These are phyloP conservation scores for Aechmea fasciata DNA, from an alignment of 176 grass and related monocot genomes.

Conservation along the genomic window DNA sequence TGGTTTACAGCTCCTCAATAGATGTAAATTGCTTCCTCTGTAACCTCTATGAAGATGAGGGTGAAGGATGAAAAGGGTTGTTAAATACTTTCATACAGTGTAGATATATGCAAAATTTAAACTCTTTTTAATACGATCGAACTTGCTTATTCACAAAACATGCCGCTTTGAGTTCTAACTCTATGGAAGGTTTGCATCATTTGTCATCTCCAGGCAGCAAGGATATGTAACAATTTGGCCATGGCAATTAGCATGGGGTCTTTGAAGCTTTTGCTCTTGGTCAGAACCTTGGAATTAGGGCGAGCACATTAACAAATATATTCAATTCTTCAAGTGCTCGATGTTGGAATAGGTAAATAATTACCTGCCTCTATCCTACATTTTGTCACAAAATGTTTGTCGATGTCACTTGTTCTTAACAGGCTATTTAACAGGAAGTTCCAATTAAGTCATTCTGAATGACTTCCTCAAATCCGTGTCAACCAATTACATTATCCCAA, in stretches of 20 bases:
- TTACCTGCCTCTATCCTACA: constrained; percentile 11
- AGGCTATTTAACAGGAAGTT: not conserved
- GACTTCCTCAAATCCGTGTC: no score
- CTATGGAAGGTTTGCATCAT: not conserved
- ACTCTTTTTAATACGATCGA: not conserved
- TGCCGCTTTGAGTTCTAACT: not conserved
- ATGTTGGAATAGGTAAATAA: constrained; percentile 84
- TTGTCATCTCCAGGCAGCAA: constrained; percentile 58
- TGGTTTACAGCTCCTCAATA: no score
- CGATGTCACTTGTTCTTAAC: not conserved
- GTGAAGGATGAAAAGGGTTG: no score
- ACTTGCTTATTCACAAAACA: not conserved
- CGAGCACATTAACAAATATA: constrained; percentile 64
- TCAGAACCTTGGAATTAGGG: constrained; percentile 80
- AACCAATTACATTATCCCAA: no score
- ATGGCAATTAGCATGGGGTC: constrained; percentile 85
- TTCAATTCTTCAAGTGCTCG: constrained; percentile 94
- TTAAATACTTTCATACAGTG: no score
- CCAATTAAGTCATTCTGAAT: no score
- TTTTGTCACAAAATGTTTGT: no score
- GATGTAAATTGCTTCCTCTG: no score
- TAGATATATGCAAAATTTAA: no score
- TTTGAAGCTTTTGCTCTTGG: constrained; percentile 91
- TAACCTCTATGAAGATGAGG: no score
- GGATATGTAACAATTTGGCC: constrained; percentile 94